Percentiles rank a stretch among this genome's conserved stretches.
These are phyloP conservation scores for Ascobolus immersus DNA, from an alignment of 495 filamentous ascomycete genomes.

Conservation along the genomic window DNA sequence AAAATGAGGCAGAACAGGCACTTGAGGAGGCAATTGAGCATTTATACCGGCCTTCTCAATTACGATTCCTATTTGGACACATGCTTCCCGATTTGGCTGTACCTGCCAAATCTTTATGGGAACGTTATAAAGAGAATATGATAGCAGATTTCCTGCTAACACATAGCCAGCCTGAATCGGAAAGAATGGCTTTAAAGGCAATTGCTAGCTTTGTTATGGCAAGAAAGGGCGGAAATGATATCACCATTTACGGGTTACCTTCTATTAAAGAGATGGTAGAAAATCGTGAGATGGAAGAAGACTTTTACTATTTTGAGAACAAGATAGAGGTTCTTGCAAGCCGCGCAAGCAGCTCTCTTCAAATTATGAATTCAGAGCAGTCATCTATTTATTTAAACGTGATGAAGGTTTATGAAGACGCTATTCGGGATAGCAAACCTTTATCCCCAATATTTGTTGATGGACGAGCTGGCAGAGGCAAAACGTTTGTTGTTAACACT, in stretches of 20 bases:
- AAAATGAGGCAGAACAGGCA: neutral
- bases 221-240: neutral
- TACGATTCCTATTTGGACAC: conserved; percentile 7
- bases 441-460: conserved; percentile 6
- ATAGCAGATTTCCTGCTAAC: conserved; percentile 2
- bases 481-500: conserved; percentile 3
- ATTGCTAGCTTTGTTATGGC: neutral
- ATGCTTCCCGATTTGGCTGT: conserved; percentile 1
- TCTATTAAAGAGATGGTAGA: neutral
- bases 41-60: conserved; percentile 2
- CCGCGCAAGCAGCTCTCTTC: neutral
- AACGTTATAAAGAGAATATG: conserved; percentile 2
- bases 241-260: conserved; percentile 2
- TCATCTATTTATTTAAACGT: neutral
- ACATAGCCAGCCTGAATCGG: neutral
- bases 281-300: conserved; percentile 3
- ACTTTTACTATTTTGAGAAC: neutral
- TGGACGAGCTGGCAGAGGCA: conserved; percentile 3
- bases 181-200: neutral
- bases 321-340: neutral
- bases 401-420: neutral
- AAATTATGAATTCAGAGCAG: neutral
- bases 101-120: conserved; percentile 2
- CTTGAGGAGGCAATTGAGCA: conserved; percentile 3
- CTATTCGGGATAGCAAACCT: neutral